A percentile compares a stretch with the other conserved stretches of the same genome.
These are phyloP conservation scores for Hyaloperonospora arabidopsidis DNA, from an alignment of 352 stramenopile species.

Conservation along the genomic window DNA sequence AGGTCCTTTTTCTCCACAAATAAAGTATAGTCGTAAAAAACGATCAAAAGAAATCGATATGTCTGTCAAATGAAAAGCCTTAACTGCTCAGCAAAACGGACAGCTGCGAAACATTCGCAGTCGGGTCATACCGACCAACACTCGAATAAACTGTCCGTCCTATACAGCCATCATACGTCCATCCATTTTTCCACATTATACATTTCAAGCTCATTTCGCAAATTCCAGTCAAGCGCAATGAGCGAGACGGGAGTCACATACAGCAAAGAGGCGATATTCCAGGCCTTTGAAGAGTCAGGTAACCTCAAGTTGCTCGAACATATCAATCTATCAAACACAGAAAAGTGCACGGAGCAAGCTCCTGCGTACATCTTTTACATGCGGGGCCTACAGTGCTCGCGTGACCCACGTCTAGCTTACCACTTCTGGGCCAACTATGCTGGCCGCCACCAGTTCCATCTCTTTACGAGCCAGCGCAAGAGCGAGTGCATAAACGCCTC, in stretches of 20 bases:
- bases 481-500: conserved; percentile 47
- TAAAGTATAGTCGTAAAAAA: too few species aligned
- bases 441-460: conserved; percentile 57
- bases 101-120: too few species aligned
- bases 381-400: conserved; percentile 50
- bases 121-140: too few species aligned
- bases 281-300: conserved; percentile 41
- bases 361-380: conserved; percentile 58
- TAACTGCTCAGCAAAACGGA: too few species aligned
- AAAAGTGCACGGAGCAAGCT: conserved; percentile 40
- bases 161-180: too few species aligned
- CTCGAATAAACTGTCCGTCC: too few species aligned
- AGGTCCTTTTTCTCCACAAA: too few species aligned
- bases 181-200: too few species aligned
- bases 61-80: too few species aligned
- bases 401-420: conserved; percentile 53
- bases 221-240: conserved; percentile 15
- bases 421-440: conserved; percentile 68
- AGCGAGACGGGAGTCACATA: conserved; percentile 25
- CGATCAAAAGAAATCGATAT: too few species aligned
- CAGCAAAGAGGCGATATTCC: conserved; percentile 41
- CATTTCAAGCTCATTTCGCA: too few species aligned
- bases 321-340: conserved; percentile 58
- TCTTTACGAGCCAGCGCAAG: conserved; percentile 55
- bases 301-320: conserved; percentile 72